Base-by-base conservation (phyloP, 2,329 filamentous ascomycete species). In the Ophidiomyces ophidiicola region DNA sequence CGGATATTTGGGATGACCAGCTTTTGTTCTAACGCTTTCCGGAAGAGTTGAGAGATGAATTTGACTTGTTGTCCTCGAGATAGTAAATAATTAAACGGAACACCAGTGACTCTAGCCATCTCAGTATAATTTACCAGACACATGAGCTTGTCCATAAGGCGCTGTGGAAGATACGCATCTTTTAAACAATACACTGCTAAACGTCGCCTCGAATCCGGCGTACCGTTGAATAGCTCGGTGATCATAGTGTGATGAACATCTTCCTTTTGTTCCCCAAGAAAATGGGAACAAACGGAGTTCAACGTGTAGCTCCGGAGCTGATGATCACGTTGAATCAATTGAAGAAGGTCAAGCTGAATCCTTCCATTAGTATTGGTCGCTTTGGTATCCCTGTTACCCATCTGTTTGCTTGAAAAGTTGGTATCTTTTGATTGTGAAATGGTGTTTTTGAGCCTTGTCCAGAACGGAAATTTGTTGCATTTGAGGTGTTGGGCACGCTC, bases 191-290 rank as follows among this genome's bases (percentile, higher is more conserved):
- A 98, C 1, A 98, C 75, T 1, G 90, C 90, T 34, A 98, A 66
- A 62, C 90, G 79, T 52, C 92, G 77, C 48, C 90, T 70, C 3
- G 88, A 94, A 56, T 98, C 90, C 0, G 87, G 79, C 0, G 90
- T 94, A 45, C 90, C 90, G 56, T 98, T 96, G 70, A 87, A 94
- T 2, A 98, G 66, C 55, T 96, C 92, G 0, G 92, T 98, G 53
- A 98, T 98, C 86, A 98, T 98, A 2, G 87, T 94, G 62, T 98
- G 80, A 55, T 98, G 90, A 2, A 98, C 90, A 61, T 98, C 90
- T 62, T 98, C 90, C 57, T 98, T 98, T 57, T 98, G 90, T 58
- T 98, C 90, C 32, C 86, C 86, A 17, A 98, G 61, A 54, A 98
- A 98, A 48, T 98, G 82, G 3, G 90, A 82, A 49, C 79, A 93